Percentiles rank a stretch among this genome's conserved stretches.
Conservation (phyloP, 306 rosid genomes). For the Glycine soja region DNA sequence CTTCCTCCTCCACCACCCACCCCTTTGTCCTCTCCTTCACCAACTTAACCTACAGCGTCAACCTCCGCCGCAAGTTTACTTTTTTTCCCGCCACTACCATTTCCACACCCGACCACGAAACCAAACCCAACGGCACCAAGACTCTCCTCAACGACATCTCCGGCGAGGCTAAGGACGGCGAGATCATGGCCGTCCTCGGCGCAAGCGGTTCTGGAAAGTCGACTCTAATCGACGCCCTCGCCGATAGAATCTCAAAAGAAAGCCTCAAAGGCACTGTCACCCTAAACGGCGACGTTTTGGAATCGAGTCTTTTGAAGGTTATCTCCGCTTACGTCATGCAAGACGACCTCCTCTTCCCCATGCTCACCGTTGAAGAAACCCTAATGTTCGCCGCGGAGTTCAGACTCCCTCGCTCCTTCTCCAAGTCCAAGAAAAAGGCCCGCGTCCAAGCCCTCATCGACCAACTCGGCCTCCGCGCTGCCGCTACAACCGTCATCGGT, state of each 20-base stretch:
- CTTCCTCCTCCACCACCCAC: slow-evolving; percentile 35
- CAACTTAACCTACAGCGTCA: slow-evolving; percentile 75
- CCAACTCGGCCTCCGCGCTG: slow-evolving; percentile 76
- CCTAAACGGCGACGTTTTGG: slow-evolving; percentile 67
- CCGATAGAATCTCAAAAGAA: slow-evolving; percentile 75
- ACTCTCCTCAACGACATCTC: slow-evolving; percentile 71
- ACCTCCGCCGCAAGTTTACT: slow-evolving; percentile 51
- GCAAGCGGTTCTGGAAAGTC: slow-evolving; percentile 97
- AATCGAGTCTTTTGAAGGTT: slow-evolving; percentile 67
- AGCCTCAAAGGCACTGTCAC: slow-evolving; percentile 72
- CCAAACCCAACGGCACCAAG: slow-evolving; percentile 49
- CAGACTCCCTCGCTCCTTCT: slow-evolving; percentile 81
- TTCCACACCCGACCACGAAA: background rate
- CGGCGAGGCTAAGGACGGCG: slow-evolving; percentile 91
- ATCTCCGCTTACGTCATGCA: slow-evolving; percentile 98
- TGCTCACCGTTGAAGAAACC: slow-evolving; percentile 94
- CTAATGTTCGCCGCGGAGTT: slow-evolving; percentile 94
- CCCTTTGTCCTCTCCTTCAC: slow-evolving; percentile 78
- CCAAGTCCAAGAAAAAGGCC: slow-evolving; percentile 73
- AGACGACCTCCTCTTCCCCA: slow-evolving; percentile 93
- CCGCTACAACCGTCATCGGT: slow-evolving; percentile 78
- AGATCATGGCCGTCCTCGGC: slow-evolving; percentile 92
- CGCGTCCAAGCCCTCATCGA: slow-evolving; percentile 84
- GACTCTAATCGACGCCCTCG: slow-evolving; percentile 87
- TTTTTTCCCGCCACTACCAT: slow-evolving; percentile 23